These are phyloP conservation scores for Rhodamnia argentea DNA, from an alignment of 345 rosid species.

Conservation along the genomic window DNA sequence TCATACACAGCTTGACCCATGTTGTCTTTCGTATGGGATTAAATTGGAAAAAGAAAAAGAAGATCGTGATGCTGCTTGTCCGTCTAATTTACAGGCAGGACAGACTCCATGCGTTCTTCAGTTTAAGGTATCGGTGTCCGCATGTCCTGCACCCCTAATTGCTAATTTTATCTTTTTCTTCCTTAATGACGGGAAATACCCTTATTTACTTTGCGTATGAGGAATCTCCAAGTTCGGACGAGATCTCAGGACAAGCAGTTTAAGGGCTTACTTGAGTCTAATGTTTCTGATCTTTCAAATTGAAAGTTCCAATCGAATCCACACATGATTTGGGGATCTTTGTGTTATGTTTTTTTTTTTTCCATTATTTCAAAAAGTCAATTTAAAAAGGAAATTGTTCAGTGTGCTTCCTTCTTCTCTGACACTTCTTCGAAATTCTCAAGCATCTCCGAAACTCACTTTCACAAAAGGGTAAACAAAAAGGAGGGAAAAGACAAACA, in stretches of 20 bases:
- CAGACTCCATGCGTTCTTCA: too few relatives aligned
- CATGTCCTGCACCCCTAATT: too few relatives aligned
- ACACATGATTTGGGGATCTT: background rate
- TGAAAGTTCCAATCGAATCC: background rate
- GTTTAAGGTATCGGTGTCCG: too few relatives aligned
- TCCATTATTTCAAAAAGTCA: background rate
- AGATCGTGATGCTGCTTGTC: background rate
- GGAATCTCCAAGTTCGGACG: too few relatives aligned
- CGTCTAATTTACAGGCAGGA: too few relatives aligned
- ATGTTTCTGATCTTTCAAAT: background rate
- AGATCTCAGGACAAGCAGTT: rapidly evolving
- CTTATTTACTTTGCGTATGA: too few relatives aligned
- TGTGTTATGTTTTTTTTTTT: background rate
- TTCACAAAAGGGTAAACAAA: background rate
- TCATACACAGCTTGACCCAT: background rate
- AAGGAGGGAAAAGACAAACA: background rate
- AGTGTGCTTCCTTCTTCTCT: background rate
- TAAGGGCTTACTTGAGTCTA: too few relatives aligned
- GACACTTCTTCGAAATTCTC: background rate
- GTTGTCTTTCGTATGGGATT: background rate
- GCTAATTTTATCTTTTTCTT: too few relatives aligned
- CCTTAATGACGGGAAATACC: too few relatives aligned
- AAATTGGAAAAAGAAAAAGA: background rate
- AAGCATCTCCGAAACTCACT: background rate
- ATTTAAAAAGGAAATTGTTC: background rate